These are phyloP conservation scores for Solanum hybrid DNA, from an alignment of 305 asterid genomes.

Conservation along the genomic window DNA sequence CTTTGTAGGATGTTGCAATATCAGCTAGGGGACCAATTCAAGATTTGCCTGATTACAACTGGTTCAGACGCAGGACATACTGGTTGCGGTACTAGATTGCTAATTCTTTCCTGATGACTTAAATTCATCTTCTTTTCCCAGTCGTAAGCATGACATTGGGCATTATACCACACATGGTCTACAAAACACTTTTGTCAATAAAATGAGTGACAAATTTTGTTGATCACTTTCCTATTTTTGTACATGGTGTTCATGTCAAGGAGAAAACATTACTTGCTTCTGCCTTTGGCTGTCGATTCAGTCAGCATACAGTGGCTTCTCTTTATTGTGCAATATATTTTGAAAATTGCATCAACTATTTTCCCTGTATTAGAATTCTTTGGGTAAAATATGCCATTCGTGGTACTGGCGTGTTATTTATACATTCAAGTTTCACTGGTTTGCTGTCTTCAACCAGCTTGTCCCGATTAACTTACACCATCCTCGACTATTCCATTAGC, in stretches of 20 bases:
- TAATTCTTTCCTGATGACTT: background rate
- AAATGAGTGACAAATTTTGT: background rate
- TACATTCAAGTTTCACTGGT: background rate
- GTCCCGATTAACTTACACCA: background rate
- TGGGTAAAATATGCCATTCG: background rate
- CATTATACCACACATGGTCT: background rate
- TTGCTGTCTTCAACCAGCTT: background rate
- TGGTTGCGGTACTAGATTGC: conserved; percentile 70
- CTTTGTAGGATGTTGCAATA: conserved; percentile 67
- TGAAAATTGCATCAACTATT: background rate
- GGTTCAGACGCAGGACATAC: conserved; percentile 99
- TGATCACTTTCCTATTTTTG: background rate
- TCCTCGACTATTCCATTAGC: background rate
- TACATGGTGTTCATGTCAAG: background rate
- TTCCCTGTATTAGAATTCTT: background rate
- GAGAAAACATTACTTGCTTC: background rate
- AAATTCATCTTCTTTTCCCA: background rate
- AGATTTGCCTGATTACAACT: conserved; percentile 88
- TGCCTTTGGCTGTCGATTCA: background rate
- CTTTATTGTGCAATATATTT: background rate
- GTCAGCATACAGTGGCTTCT: background rate
- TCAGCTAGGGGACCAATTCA: conserved; percentile 79
- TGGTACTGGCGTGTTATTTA: background rate
- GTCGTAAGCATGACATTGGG: background rate
- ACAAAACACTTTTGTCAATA: background rate